Evolutionary conservation across 306 rosid species (phyloP).

Genomic region (Quercus parvula): DNA sequence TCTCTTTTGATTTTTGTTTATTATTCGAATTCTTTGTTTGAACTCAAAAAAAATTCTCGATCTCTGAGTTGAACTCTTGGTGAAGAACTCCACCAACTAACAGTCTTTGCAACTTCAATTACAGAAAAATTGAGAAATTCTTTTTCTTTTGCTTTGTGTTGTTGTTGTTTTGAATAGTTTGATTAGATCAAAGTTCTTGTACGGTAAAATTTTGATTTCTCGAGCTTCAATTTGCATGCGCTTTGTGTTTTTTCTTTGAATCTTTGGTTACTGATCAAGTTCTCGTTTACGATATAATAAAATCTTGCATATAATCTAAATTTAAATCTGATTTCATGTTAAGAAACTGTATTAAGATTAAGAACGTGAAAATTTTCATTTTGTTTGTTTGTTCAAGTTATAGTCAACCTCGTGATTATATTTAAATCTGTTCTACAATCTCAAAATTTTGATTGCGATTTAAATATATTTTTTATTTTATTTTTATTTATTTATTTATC

Average conservation of each 20-base stretch:
- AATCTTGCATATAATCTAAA: not conserved
- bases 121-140: not conserved
- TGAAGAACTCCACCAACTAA: not conserved
- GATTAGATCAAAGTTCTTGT: conserved; percentile 14
- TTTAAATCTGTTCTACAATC: no score
- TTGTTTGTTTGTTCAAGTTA: no score
- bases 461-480: not conserved
- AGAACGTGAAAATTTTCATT: not conserved
- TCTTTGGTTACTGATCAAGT: conserved; percentile 7
- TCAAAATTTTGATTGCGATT: not conserved
- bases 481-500: not conserved
- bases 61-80: conserved; percentile 8
- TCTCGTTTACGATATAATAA: not conserved
- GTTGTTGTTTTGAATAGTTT: not conserved
- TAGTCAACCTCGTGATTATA: not conserved
- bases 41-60: not conserved
- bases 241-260: conserved; percentile 1
- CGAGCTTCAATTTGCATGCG: not conserved
- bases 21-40: not conserved
- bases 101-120: no score
- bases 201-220: not conserved
- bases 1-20: not conserved
- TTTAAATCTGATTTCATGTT: not conserved
- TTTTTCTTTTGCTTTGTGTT: not conserved
- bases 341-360: not conserved